Evolutionary conservation across 2,329 filamentous ascomycete species (phyloP), one percentile per base, ranked within the genome.

Genomic region (Botrytis deweyae): DNA sequence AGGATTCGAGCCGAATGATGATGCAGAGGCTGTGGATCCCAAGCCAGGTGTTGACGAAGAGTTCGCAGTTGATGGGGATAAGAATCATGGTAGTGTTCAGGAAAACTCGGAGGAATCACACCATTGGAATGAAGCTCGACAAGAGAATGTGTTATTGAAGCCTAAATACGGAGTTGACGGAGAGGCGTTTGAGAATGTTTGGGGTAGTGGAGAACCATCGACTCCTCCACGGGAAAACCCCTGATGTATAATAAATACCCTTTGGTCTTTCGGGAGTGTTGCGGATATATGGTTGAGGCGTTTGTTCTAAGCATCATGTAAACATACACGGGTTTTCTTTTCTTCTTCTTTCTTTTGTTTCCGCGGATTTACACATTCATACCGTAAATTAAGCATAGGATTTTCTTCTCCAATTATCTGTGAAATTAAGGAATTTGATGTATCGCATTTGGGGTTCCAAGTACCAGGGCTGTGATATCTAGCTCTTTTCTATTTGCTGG

Each of bases 1-100:
- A 80, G 88, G 87, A 8, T 89, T 87, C 78, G 86, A 88, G 70
- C 87, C 81, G 22, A 76, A 84, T 6, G 85, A 87, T 72, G 77
- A 82, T 3, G 80, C 83, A 1, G 82, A 85, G 72, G 79, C 82
- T 18, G 82, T 84, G 62, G 82, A 85, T 66, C 80, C 83, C 1
- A 84, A 86, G 69, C 81, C 66, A 58, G 66, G 49, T 12, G 36
- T 85, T 8, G 83, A 84, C 18, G 72, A 73, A 40, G 71, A 74
- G 18, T 81, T 80, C 59, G 70, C 76, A 49, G 71, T 80, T 52
- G 79, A 77, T 29, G 77, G 80, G 33, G 78, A 80, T n/a, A 81
- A 81, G 18, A 78, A 81, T 44, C 80, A 78, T 10, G 70, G 77
- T 38, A 79, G 80, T 69, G 66, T 70, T 46, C 66, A 25, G 14